Percentiles rank a stretch among this genome's conserved stretches.
phyloP scores from a whole-genome alignment of 768 basidiomycete species.

The Russula compacta region DNA sequence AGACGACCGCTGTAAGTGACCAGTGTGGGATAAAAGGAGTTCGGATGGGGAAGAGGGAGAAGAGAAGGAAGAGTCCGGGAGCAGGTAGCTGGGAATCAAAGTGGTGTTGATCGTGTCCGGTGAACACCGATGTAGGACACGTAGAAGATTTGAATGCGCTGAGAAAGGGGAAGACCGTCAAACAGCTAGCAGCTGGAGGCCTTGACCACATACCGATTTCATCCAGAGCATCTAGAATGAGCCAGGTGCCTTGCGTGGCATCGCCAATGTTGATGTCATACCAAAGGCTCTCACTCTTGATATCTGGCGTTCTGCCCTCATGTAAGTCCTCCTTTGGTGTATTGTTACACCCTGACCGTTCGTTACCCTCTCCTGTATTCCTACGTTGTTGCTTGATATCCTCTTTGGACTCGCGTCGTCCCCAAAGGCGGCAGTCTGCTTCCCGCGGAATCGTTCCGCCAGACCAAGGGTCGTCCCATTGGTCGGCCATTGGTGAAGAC shows the following conservation, averaged over 20 bases:
- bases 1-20: not conserved
- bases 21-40: not conserved
- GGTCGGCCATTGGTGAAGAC: slow-evolving; percentile 1
- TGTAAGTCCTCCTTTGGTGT: slow-evolving; percentile 1
- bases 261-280: slow-evolving; percentile 11
- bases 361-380: not conserved
- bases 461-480: slow-evolving; percentile 18
- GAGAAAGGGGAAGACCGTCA: not conserved
- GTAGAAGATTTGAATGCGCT: slow-evolving; percentile 17
- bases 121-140: slow-evolving; percentile 18
- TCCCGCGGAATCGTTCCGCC: slow-evolving; percentile 13
- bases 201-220: slow-evolving; percentile 8
- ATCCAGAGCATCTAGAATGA: slow-evolving; percentile 16
- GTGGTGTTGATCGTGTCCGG: slow-evolving; percentile 10
- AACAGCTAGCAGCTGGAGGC: not conserved
- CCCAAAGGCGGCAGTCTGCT: not conserved
- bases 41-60: not conserved
- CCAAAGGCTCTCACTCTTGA: not conserved
- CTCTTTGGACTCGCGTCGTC: slow-evolving; percentile 18
- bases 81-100: slow-evolving; percentile 10
- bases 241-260: slow-evolving; percentile 17
- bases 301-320: slow-evolving; percentile 1
- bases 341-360: not conserved
- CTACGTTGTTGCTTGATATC: slow-evolving; percentile 2
- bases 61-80: not conserved